Conservation (phyloP, 2,329 filamentous ascomycete genomes). For the Phialophora tarda region DNA sequence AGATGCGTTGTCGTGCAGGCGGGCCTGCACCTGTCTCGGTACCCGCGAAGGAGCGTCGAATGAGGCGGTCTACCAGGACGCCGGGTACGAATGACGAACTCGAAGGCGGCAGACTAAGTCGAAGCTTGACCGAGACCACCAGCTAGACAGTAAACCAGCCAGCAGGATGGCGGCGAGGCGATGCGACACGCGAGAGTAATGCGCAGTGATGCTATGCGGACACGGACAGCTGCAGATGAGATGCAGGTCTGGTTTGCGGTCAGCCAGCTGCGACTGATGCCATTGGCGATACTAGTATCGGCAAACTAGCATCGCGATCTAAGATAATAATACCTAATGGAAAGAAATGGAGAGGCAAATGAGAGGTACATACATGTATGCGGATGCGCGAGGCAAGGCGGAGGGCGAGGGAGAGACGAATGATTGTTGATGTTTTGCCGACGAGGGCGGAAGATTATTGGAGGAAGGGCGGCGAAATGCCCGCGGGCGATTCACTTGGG, state of each 20-base stretch:
- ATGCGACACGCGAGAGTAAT: slow-evolving; percentile 17
- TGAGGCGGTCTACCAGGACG: slow-evolving; percentile 34
- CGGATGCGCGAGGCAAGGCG: slow-evolving; percentile 27
- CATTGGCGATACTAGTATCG: slow-evolving; percentile 22
- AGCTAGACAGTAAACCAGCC: slow-evolving; percentile 10
- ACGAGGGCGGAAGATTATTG: slow-evolving; percentile 23
- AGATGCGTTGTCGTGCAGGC: slow-evolving; percentile 22
- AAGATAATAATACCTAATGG: slow-evolving; percentile 15
- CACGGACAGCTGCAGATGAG: slow-evolving; percentile 36
- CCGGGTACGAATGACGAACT: slow-evolving; percentile 29
- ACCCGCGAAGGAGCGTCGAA: slow-evolving; percentile 17
- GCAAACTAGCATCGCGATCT: slow-evolving; percentile 23
- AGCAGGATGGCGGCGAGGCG: slow-evolving; percentile 22
- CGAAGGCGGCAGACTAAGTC: slow-evolving; percentile 12
- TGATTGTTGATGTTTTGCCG: slow-evolving; percentile 27
- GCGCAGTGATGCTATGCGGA: slow-evolving; percentile 29
- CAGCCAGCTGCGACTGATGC: slow-evolving; percentile 21
- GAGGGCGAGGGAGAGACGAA: slow-evolving; percentile 20
- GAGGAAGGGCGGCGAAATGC: slow-evolving; percentile 11
- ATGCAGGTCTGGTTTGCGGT: slow-evolving; percentile 23
- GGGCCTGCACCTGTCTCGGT: slow-evolving; percentile 7
- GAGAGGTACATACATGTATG: slow-evolving; percentile 18
- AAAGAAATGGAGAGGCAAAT: slow-evolving; percentile 10
- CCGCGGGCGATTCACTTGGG: slow-evolving; percentile 1
- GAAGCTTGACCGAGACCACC: slow-evolving; percentile 18